phyloP scores from a whole-genome alignment of 1,284 basidiomycete genomes.

The Pseudozyma thailandica region DNA sequence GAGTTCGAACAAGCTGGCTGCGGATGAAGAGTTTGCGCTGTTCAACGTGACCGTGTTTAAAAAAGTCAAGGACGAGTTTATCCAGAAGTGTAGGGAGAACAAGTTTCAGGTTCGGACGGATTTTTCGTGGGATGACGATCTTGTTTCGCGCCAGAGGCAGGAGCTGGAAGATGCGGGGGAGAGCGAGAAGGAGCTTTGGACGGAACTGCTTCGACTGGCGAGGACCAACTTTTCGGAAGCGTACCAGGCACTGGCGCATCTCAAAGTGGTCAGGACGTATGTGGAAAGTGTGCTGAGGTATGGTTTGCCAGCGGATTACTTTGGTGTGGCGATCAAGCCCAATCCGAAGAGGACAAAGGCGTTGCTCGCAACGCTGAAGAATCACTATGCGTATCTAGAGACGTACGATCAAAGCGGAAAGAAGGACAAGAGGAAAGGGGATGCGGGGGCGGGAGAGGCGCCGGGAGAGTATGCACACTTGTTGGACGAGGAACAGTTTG shows the following conservation, averaged over 20 bases:
- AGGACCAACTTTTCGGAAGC: slow-evolving; percentile 97
- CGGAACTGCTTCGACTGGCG: slow-evolving; percentile 89
- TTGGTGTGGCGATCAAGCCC: slow-evolving; percentile 79
- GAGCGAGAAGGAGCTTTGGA: slow-evolving; percentile 98
- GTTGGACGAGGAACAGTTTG: slow-evolving; percentile 63
- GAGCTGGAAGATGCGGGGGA: slow-evolving; percentile 82
- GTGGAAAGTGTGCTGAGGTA: slow-evolving; percentile 96
- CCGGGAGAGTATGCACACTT: slow-evolving; percentile 65
- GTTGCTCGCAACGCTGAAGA: slow-evolving; percentile 78
- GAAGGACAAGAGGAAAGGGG: slow-evolving; percentile 11
- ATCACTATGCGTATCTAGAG: slow-evolving; percentile 83
- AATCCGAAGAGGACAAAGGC: slow-evolving; percentile 83
- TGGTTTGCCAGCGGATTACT: slow-evolving; percentile 92
- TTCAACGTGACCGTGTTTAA: slow-evolving; percentile 91
- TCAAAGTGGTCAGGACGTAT: slow-evolving; percentile 90
- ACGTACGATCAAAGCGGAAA: slow-evolving; percentile 68
- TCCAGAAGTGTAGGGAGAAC: slow-evolving; percentile 93
- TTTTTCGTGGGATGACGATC: slow-evolving; percentile 88
- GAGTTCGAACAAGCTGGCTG: slow-evolving; percentile 78
- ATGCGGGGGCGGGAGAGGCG: slow-evolving; percentile 37
- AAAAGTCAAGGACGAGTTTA: slow-evolving; percentile 89
- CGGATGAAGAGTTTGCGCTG: slow-evolving; percentile 89
- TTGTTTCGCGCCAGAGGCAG: slow-evolving; percentile 82
- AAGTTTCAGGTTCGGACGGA: slow-evolving; percentile 92
- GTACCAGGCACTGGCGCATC: slow-evolving; percentile 90